Percentiles rank a stretch among this genome's conserved stretches.
phyloP scores from a whole-genome alignment of 2,329 filamentous ascomycete species.

The Cladophialophora immunda region DNA sequence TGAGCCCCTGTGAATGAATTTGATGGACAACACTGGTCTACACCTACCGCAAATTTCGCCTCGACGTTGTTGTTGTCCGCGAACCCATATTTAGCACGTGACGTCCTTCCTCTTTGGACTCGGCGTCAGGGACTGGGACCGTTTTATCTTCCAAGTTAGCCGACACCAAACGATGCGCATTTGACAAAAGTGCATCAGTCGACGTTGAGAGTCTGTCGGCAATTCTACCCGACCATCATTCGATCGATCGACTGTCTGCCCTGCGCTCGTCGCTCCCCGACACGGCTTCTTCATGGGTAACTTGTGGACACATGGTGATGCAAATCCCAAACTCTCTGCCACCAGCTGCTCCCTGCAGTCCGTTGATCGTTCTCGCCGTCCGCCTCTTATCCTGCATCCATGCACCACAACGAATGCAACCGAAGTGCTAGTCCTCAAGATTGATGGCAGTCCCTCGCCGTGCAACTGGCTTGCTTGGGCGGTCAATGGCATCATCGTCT shows the following conservation, averaged over 20 bases:
- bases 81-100: neutral
- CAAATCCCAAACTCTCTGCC: neutral
- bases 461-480: neutral
- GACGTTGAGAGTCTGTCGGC: neutral
- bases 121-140: neutral
- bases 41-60: neutral
- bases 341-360: neutral
- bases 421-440: neutral
- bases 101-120: neutral
- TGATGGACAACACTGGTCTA: neutral
- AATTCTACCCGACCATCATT: neutral
- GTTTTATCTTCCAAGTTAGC: neutral
- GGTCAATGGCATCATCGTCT: conserved; percentile 13
- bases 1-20: neutral
- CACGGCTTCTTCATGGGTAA: neutral
- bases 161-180: neutral
- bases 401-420: conserved; percentile 8
- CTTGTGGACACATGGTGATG: neutral
- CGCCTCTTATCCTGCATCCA: conserved; percentile 5
- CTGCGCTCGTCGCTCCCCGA: neutral
- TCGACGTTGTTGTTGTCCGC: neutral
- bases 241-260: conserved; percentile 3
- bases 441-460: conserved; percentile 6
- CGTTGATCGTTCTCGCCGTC: conserved; percentile 2
- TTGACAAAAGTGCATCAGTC: neutral